phyloP scores from a whole-genome alignment of 495 filamentous ascomycete species.

The Podospora appendiculata region DNA sequence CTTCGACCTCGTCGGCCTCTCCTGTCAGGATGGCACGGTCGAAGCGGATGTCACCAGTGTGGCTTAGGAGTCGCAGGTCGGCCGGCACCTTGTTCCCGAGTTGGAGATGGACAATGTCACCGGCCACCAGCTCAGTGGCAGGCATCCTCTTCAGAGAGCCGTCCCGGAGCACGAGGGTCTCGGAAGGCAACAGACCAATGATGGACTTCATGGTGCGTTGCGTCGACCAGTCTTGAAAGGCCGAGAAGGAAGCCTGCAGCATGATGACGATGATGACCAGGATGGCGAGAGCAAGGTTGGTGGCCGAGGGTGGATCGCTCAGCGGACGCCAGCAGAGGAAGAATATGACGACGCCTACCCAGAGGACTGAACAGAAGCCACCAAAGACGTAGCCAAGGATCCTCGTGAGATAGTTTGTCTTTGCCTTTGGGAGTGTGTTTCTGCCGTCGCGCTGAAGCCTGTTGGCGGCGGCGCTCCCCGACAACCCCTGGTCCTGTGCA shows the following conservation, averaged over 20 bases:
- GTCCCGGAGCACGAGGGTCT: slow-evolving; percentile 19
- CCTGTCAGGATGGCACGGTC: slow-evolving; percentile 47
- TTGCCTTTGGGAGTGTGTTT: slow-evolving; percentile 21
- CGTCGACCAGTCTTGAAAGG: slow-evolving; percentile 32
- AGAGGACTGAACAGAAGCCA: slow-evolving; percentile 30
- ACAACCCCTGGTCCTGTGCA: too few species aligned
- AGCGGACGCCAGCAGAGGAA: slow-evolving; percentile 32
- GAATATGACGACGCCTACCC: slow-evolving; percentile 28
- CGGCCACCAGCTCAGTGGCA: slow-evolving; percentile 42
- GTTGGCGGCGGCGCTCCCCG: too few species aligned
- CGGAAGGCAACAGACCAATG: slow-evolving; percentile 21
- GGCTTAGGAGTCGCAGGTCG: slow-evolving; percentile 52
- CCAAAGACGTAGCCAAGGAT: slow-evolving; percentile 27
- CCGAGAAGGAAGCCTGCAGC: slow-evolving; percentile 28
- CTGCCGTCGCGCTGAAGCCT: neutral
- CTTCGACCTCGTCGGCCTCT: slow-evolving; percentile 10
- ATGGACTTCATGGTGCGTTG: slow-evolving; percentile 26
- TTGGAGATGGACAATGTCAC: slow-evolving; percentile 60
- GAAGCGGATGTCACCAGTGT: slow-evolving; percentile 45
- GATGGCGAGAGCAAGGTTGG: slow-evolving; percentile 29
- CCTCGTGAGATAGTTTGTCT: slow-evolving; percentile 21
- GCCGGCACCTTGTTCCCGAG: slow-evolving; percentile 64
- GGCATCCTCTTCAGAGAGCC: slow-evolving; percentile 15
- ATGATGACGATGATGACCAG: slow-evolving; percentile 28
- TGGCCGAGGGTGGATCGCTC: slow-evolving; percentile 20